Evolutionary conservation across 331 rosid species (phyloP), one percentile per base, ranked within the genome.

Genomic region (Stylosanthes scabra): DNA sequence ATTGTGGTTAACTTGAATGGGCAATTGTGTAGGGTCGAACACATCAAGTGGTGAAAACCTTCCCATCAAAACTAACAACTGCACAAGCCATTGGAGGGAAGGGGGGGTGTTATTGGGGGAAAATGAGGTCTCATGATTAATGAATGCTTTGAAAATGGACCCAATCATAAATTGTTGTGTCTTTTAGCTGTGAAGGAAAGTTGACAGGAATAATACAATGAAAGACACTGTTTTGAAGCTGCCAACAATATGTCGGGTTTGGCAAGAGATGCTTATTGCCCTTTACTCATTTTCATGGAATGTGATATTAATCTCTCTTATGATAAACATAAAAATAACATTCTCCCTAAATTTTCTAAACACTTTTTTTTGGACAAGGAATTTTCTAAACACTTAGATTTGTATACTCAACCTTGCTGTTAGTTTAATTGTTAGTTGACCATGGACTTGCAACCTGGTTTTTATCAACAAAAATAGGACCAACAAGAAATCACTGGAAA

Each of bases 171-270:
- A 78, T 81, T 63, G 65, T 50, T n/a, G 68, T 10, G 76, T 37
- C 27, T 50, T 59, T 25, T 57, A 71, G 56, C n/a, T 62, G 80
- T 56, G 74, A 46, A 42, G 12, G 80, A 66, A 42, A 66, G 74
- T 49, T 59, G 73, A 64, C 37, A 37, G 40, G 57, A 64, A 42
- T 51, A 11, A 83, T 57, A 49, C 79, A 78, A 59, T 63, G 79
- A 71, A 74, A 74, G 77, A 68, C 79, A 68, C 46, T 78, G 82
- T 57, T 78, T 54, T 60, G 70, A 78, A 84, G 75, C 87, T 79
- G 88, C 78, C 83, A 62, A 51, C 77, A 55, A 47, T 56, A 49
- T 81, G 88, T 86, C 84, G 51, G 82, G 61, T 58, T 63, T 59
- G 77, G 51, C 68, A 58, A 82, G 72, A 70, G 72, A 70, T 57